A percentile compares a stretch with the other conserved stretches of the same genome.
Evolutionary conservation across 805 yeast species (phyloP).

Genomic region (Ogataea wickerhamii): DNA sequence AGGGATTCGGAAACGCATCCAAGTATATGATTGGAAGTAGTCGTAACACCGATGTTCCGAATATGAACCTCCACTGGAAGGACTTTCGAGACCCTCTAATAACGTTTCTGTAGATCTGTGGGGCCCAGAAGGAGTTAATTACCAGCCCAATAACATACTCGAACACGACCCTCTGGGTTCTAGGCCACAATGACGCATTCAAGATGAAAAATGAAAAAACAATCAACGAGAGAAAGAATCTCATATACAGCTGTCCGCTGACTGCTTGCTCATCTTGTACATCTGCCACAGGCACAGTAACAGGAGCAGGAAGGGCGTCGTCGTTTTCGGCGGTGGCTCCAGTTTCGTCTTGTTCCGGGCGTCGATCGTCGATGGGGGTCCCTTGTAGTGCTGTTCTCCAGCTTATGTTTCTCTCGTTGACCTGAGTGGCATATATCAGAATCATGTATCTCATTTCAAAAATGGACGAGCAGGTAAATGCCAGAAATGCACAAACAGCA

Average conservation of each 20-base stretch:
- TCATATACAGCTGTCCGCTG: slow-evolving; percentile 53
- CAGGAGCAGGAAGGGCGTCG: slow-evolving; percentile 20
- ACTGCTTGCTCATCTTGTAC: slow-evolving; percentile 51
- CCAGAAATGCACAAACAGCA: slow-evolving; percentile 64
- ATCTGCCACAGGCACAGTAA: slow-evolving; percentile 21
- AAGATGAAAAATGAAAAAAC: slow-evolving; percentile 53
- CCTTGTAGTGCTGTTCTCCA: slow-evolving; percentile 68
- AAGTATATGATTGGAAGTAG: slow-evolving; percentile 64
- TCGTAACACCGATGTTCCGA: slow-evolving; percentile 63
- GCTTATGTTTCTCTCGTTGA: slow-evolving; percentile 64
- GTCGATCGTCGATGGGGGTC: slow-evolving; percentile 40
- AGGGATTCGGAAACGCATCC: slow-evolving; percentile 47
- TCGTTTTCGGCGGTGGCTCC: slow-evolving; percentile 10
- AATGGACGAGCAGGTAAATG: slow-evolving; percentile 65
- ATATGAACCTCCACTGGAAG: slow-evolving; percentile 70
- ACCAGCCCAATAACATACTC: slow-evolving; percentile 53
- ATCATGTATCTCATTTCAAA: slow-evolving; percentile 76
- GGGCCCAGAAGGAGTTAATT: slow-evolving; percentile 78
- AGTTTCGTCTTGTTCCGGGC: slow-evolving; percentile 10
- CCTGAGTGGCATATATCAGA: slow-evolving; percentile 63
- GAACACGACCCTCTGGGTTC: slow-evolving; percentile 45
- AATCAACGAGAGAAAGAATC: slow-evolving; percentile 53
- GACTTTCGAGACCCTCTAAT: slow-evolving; percentile 64
- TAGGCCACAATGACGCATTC: slow-evolving; percentile 63
- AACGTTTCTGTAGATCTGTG: slow-evolving; percentile 80